These are phyloP conservation scores for Eucalyptus cloeziana DNA, from an alignment of 345 rosid species.

Conservation along the genomic window DNA sequence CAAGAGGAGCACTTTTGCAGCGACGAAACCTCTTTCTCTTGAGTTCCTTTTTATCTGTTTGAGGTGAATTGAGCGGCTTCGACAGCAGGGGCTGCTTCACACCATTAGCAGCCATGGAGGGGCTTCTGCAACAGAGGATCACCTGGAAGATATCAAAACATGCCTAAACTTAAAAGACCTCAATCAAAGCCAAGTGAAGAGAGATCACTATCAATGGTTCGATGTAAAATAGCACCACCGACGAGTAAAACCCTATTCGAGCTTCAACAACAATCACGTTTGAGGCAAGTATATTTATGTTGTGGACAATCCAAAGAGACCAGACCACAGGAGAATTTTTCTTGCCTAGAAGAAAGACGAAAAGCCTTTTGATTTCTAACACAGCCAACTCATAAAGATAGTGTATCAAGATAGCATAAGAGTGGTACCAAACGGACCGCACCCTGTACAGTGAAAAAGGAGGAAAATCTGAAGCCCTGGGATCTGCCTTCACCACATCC, in stretches of 20 bases:
- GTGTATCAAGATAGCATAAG: background rate
- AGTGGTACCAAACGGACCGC: background rate
- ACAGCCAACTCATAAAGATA: background rate
- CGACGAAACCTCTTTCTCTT: constrained; percentile 41
- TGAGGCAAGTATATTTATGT: background rate
- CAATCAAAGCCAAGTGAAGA: background rate
- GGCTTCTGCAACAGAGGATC: background rate
- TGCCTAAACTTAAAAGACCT: background rate
- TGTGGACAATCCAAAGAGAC: background rate
- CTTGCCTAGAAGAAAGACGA: background rate
- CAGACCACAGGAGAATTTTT: background rate
- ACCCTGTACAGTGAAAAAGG: background rate
- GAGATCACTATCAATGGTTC: background rate
- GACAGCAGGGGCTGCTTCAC: constrained; percentile 40
- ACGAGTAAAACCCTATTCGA: background rate
- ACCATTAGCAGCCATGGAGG: constrained; percentile 37
- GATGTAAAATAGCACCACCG: background rate
- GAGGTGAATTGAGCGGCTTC: constrained; percentile 2
- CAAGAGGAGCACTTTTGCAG: constrained; percentile 60
- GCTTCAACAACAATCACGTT: background rate
- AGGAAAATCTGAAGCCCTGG: background rate
- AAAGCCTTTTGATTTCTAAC: background rate
- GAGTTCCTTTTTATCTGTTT: constrained; percentile 3
- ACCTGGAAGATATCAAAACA: background rate
- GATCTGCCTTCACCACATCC: background rate